These are phyloP conservation scores for Westerdykella sp. DNA, from an alignment of 2,329 filamentous ascomycete genomes.

Conservation along the genomic window DNA sequence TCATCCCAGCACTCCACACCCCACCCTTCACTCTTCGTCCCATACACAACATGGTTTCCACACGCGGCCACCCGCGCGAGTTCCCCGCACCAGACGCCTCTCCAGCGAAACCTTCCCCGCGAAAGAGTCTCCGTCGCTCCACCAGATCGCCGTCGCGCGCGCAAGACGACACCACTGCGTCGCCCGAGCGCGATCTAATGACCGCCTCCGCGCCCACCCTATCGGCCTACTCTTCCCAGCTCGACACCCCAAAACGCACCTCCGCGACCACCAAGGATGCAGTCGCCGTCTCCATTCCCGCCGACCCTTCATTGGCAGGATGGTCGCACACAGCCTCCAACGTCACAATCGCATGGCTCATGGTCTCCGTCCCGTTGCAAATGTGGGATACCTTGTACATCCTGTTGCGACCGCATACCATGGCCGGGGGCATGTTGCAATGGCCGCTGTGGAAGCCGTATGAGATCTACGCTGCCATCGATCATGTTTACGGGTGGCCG, in stretches of 20 bases:
- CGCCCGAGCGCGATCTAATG: conserved; percentile 2
- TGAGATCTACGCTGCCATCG: conserved; percentile 70
- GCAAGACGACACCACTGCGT: conserved; percentile 16
- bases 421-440: conserved; percentile 70
- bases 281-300: conserved; percentile 14
- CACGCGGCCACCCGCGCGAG: conserved; percentile 33
- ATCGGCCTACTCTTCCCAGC: neutral
- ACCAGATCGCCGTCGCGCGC: conserved; percentile 24
- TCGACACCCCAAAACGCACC: no score
- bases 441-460: conserved; percentile 70
- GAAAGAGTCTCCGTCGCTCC: conserved; percentile 27
- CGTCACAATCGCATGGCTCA: conserved; percentile 63
- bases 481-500: conserved; percentile 75
- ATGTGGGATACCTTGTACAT: conserved; percentile 78
- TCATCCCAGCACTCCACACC: neutral
- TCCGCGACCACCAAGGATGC: conserved; percentile 15
- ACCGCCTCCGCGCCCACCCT: conserved; percentile 13
- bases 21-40: neutral
- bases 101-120: conserved; percentile 27
- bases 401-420: conserved; percentile 70
- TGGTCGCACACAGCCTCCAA: conserved; percentile 58
- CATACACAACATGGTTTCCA: conserved; percentile 33
- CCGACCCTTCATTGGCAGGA: conserved; percentile 16
- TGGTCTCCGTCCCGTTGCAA: conserved; percentile 69
- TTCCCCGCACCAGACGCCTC: conserved; percentile 34